Percentiles rank a stretch among this genome's conserved stretches.
These are phyloP conservation scores for Solanum arcanum DNA, from an alignment of 257 asterid genomes.

Conservation along the genomic window DNA sequence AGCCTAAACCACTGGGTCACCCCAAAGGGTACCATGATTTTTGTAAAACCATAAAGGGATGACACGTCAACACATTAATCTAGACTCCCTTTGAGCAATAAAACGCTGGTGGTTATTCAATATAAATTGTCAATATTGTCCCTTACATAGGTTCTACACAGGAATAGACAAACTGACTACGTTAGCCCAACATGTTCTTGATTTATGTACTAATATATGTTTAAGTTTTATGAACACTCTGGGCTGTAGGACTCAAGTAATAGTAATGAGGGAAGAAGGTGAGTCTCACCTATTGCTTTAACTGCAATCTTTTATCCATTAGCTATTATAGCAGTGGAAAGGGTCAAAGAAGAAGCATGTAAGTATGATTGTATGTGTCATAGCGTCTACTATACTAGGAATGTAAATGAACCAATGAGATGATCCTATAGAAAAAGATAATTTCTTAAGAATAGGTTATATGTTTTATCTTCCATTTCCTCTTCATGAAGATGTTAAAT, in stretches of 20 bases:
- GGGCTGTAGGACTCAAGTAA: not conserved
- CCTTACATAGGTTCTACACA: not conserved
- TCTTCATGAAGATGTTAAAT: not conserved
- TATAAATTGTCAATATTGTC: not conserved
- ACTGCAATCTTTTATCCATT: not conserved
- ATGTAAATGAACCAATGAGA: not conserved
- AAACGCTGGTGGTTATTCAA: not conserved
- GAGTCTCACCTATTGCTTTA: not conserved
- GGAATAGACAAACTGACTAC: not conserved
- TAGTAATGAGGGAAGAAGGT: not conserved
- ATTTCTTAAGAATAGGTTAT: not conserved
- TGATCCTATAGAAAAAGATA: not conserved
- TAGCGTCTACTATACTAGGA: not conserved
- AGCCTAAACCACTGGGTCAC: not conserved
- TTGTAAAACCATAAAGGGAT: not conserved
- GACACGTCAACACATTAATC: not conserved
- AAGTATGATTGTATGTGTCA: not conserved
- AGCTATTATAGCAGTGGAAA: not conserved
- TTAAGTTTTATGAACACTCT: not conserved
- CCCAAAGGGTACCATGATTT: not conserved
- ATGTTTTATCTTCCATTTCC: not conserved
- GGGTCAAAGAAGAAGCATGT: not conserved
- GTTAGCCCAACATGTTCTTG: not conserved
- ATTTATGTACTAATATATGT: not conserved
- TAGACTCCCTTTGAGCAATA: not conserved